Evolutionary conservation across 805 yeast species (phyloP), one percentile per base, ranked within the genome.

Genomic region (Wickerhamomyces alni): DNA sequence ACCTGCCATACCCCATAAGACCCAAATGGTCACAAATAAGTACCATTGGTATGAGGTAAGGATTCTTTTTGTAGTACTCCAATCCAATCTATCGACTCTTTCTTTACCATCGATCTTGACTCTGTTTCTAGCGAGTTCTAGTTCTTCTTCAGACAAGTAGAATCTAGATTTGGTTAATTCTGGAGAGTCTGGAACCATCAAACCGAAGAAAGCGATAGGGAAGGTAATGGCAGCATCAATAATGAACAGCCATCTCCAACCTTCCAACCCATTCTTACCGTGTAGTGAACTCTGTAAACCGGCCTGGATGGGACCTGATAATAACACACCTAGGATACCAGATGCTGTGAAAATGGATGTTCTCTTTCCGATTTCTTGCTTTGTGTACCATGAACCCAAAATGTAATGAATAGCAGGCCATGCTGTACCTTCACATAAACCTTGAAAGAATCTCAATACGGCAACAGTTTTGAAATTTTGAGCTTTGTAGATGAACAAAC

Each of bases 211-310:
- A 8, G 81, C 82, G 26, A 81, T 72, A 2, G 66, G 74, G 27
- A 80, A 51, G 1, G 84, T 76, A 5, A 29, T 11, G 18, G 15
- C 4, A 29, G 18, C 5, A 32, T 80, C 82, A 41, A 78, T 69
- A 34, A 78, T 65, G 49, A 74, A 78, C 61, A 77, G 72, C 84
- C 83, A 78, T 56, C 76, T 69, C 85, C 85, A 78, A 16, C 77
- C 72, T 8, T 69, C 67, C 18, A 68, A 51, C 3, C 77, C 79
- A 31, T 54, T 56, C 5, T 54, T 61, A 31, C 72, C 74, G 39
- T 62, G 60, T 48, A 73, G 50, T 35, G 54, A 52, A 40, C 63
- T 53, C 41, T 53, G 69, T 36, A 72, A 44, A 8, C 77, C 68
- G 9, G 77, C 16, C 28, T 77, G 78, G 34, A 77, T 57, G 31